phyloP scores from a whole-genome alignment of 352 stramenopile genomes.

The Pythium phragmiticola region DNA sequence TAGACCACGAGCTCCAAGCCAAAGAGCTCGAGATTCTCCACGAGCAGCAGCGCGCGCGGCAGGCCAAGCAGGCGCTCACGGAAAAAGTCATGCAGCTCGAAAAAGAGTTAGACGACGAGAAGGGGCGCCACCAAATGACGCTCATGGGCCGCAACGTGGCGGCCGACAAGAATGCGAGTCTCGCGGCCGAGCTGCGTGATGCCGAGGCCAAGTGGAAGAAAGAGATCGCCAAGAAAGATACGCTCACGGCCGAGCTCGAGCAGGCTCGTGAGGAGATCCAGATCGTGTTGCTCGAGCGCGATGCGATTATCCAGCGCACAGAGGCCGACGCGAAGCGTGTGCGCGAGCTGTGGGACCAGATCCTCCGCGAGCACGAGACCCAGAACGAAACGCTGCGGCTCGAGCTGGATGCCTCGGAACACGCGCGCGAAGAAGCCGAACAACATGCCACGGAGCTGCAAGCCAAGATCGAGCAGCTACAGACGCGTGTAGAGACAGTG shows the following conservation, averaged over 20 bases:
- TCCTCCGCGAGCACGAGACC: conserved; percentile 62
- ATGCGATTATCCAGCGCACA: conserved; percentile 63
- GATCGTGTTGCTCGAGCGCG: conserved; percentile 42
- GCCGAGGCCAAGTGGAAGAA: conserved; percentile 62
- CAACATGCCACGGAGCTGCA: conserved; percentile 27
- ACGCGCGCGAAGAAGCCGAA: conserved; percentile 31
- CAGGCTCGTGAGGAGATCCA: conserved; percentile 47
- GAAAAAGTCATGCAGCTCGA: conserved; percentile 51
- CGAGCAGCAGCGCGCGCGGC: conserved; percentile 54
- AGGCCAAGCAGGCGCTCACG: conserved; percentile 45
- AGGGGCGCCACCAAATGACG: conserved; percentile 47
- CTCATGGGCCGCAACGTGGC: conserved; percentile 51
- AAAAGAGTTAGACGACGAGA: conserved; percentile 64
- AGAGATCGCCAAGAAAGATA: conserved; percentile 62
- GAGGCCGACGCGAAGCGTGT: conserved; percentile 71
- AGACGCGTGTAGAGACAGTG: conserved; percentile 32
- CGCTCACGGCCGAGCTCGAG: conserved; percentile 46
- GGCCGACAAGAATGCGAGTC: conserved; percentile 49
- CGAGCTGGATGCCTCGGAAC: conserved; percentile 39
- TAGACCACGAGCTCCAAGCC: conserved; percentile 63
- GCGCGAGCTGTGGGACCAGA: conserved; percentile 78
- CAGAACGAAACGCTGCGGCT: conserved; percentile 44
- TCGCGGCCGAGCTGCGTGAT: conserved; percentile 48
- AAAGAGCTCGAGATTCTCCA: conserved; percentile 71
- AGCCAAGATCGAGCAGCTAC: conserved; percentile 34